A percentile compares a stretch with the other conserved stretches of the same genome.
These are phyloP conservation scores for Phaeomoniella chlamydospora DNA, from an alignment of 2,329 filamentous ascomycete genomes.

Conservation along the genomic window DNA sequence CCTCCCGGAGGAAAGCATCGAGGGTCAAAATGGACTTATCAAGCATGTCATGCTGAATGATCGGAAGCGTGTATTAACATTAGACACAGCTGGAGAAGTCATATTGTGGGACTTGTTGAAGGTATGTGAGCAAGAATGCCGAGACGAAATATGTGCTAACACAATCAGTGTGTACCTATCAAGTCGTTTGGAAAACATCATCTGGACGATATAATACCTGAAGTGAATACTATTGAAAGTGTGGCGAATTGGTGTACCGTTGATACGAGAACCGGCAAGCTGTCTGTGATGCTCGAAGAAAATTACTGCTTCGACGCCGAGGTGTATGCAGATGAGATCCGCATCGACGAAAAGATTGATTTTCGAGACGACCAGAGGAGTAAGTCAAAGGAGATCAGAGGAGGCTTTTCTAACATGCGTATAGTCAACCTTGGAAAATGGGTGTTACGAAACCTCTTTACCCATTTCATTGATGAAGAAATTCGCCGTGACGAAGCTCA, in stretches of 20 bases:
- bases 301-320: constrained; percentile 97
- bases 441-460: constrained; percentile 86
- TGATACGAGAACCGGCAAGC: constrained; percentile 78
- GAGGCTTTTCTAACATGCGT: constrained; percentile 8
- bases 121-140: constrained; percentile 30
- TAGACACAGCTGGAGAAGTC: constrained; percentile 91
- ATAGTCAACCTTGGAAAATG: constrained; percentile 91
- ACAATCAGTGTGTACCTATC: constrained; percentile 60
- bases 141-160: constrained; percentile 6
- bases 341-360: constrained; percentile 56
- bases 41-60: constrained; percentile 91
- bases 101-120: constrained; percentile 86
- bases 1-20: constrained; percentile 66
- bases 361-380: constrained; percentile 90
- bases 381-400: constrained; percentile 27
- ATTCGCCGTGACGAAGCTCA: constrained; percentile 65
- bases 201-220: constrained; percentile 76
- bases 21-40: constrained; percentile 87
- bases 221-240: constrained; percentile 76
- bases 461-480: constrained; percentile 78
- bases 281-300: constrained; percentile 82
- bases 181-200: constrained; percentile 89
- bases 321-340: constrained; percentile 84
- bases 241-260: constrained; percentile 95
- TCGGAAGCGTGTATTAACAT: constrained; percentile 70